These are phyloP conservation scores for Colletotrichum australisinense DNA, from an alignment of 2,329 filamentous ascomycete genomes.

Conservation along the genomic window DNA sequence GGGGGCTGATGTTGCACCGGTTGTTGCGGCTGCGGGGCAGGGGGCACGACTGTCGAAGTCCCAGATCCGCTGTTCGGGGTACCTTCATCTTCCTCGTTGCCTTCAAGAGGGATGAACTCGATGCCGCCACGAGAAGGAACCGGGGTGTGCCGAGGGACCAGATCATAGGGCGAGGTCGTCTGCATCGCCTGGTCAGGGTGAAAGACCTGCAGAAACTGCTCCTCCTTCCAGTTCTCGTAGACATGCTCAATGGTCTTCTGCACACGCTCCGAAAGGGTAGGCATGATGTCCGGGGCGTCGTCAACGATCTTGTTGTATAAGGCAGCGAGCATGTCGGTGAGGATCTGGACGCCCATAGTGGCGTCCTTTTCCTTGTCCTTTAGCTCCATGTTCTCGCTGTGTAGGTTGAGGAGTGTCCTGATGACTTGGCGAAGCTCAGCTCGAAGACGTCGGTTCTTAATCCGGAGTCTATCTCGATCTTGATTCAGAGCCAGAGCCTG, in stretches of 20 bases:
- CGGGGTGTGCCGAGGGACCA: background rate
- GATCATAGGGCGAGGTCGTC: background rate
- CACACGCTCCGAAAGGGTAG: background rate
- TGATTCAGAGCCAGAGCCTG: background rate
- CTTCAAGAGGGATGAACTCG: background rate
- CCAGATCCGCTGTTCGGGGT: background rate
- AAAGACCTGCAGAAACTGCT: background rate
- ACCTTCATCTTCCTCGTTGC: no score
- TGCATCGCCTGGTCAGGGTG: background rate
- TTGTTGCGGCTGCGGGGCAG: background rate
- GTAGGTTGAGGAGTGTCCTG: no score
- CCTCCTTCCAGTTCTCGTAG: slow-evolving; percentile 14
- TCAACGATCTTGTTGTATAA: background rate
- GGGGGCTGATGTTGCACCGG: background rate
- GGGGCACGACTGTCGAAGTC: background rate
- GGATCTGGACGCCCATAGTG: background rate
- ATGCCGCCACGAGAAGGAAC: background rate
- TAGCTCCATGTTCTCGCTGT: no score
- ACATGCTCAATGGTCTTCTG: background rate
- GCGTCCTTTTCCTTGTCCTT: background rate
- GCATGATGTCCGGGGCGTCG: background rate
- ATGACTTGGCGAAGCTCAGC: background rate
- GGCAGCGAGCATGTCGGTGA: background rate
- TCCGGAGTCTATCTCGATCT: background rate
- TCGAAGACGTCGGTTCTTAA: background rate